Conservation (phyloP, 1,284 basidiomycete genomes). For the Pseudozyma tsukubaensis region DNA sequence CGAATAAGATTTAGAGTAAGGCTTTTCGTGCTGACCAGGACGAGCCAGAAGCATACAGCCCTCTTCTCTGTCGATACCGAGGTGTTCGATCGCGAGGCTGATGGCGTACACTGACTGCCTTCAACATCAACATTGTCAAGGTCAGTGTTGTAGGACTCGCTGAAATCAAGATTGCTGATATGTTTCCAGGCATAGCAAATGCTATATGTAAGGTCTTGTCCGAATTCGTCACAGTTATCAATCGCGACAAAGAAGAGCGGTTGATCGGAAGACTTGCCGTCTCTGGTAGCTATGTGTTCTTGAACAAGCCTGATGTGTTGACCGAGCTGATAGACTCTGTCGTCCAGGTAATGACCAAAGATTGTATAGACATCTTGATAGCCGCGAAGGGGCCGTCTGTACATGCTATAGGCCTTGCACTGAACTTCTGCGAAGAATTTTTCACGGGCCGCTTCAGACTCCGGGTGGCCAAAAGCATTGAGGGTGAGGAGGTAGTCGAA, state of each 20-base stretch:
- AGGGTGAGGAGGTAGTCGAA: background rate
- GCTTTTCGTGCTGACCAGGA: conserved; percentile 25
- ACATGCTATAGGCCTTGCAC: too few relatives aligned
- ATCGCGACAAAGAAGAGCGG: conserved; percentile 9
- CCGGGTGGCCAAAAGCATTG: background rate
- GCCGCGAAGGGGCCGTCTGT: background rate
- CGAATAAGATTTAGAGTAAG: background rate
- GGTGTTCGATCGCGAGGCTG: too few relatives aligned
- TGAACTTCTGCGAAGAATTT: background rate
- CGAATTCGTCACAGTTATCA: conserved; percentile 14
- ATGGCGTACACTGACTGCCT: too few relatives aligned
- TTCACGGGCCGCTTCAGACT: background rate
- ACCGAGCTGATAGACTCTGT: background rate
- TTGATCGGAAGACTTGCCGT: background rate
- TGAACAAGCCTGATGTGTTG: background rate
- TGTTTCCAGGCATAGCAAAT: too few relatives aligned
- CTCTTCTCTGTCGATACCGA: too few relatives aligned
- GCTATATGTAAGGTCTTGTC: too few relatives aligned
- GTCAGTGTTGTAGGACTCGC: background rate
- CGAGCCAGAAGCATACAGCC: conserved; percentile 25
- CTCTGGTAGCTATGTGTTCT: background rate
- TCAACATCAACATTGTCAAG: conserved; percentile 7
- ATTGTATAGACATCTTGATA: background rate
- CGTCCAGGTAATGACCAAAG: background rate
- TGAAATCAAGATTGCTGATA: background rate